Evolutionary conservation across 306 rosid species (phyloP).

Genomic region (Trifolium repens): DNA sequence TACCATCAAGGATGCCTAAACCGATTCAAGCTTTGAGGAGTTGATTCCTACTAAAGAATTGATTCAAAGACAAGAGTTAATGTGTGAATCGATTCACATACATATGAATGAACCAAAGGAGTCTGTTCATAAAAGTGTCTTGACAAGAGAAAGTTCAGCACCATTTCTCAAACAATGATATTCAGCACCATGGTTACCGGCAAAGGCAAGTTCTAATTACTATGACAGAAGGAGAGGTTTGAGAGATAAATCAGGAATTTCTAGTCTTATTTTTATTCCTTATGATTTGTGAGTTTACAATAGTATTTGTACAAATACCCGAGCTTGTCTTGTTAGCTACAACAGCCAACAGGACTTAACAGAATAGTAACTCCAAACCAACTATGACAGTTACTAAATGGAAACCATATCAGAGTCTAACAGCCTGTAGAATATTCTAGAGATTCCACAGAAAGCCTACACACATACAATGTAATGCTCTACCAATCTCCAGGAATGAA

Average conservation of each 20-base stretch:
- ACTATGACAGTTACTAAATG: neutral
- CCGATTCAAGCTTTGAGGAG: neutral
- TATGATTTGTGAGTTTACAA: neutral
- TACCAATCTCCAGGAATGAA: conserved; percentile 12
- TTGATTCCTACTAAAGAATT: neutral
- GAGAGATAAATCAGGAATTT: neutral
- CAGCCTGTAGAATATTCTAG: neutral
- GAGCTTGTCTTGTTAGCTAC: neutral
- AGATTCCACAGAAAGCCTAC: conserved; percentile 11
- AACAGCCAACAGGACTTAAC: conserved; percentile 6
- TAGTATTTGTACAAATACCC: conserved; percentile 11
- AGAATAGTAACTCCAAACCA: neutral
- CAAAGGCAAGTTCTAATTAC: neutral
- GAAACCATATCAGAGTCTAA: conserved; percentile 8
- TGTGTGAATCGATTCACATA: no score
- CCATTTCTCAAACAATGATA: neutral
- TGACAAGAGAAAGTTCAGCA: conserved; percentile 10
- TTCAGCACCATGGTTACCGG: neutral
- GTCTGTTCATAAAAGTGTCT: no score
- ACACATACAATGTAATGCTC: conserved; percentile 1
- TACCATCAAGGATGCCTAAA: neutral
- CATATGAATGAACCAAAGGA: no score
- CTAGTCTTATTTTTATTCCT: neutral
- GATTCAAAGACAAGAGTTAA: neutral
- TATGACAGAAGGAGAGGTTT: neutral